Conservation (phyloP, 345 rosid species). For the Bruguiera parviflora region DNA sequence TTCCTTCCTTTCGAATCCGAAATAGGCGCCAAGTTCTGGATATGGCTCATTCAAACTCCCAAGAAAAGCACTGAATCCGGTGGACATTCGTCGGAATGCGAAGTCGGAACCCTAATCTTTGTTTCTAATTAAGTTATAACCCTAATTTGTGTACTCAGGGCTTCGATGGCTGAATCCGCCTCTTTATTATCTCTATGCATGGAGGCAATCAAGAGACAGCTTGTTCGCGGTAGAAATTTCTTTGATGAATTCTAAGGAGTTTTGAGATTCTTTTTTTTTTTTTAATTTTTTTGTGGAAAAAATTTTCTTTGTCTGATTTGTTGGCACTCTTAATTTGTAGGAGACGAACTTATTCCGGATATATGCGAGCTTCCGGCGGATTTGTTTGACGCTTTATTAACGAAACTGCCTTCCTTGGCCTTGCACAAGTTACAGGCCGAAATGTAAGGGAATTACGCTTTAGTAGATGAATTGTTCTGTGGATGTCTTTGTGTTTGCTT, state of each 20-base stretch:
- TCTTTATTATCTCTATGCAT: slow-evolving; percentile 53
- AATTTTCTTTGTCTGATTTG: background rate
- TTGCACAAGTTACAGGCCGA: slow-evolving; percentile 55
- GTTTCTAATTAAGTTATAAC: background rate
- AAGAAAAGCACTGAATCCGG: background rate
- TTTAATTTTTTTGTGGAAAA: background rate
- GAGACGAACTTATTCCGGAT: slow-evolving; percentile 36
- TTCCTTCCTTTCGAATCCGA: no score
- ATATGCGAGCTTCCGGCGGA: slow-evolving; percentile 63
- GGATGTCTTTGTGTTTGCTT: no score
- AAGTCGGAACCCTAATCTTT: background rate
- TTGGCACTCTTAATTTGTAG: slow-evolving; percentile 22
- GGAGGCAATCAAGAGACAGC: slow-evolving; percentile 40
- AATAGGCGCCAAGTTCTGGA: no score
- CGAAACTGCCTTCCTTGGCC: slow-evolving; percentile 59
- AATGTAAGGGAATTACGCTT: slow-evolving; percentile 36
- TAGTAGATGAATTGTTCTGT: no score
- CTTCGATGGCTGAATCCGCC: slow-evolving; percentile 43
- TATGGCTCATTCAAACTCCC: no score
- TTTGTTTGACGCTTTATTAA: slow-evolving; percentile 44
- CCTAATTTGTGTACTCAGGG: background rate
- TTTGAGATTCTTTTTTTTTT: background rate
- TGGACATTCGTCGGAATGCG: background rate
- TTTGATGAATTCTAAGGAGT: background rate
- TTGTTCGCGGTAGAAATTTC: slow-evolving; percentile 43